Base-by-base conservation (phyloP, 805 yeast genomes). In the Saturnispora zaruensis region DNA sequence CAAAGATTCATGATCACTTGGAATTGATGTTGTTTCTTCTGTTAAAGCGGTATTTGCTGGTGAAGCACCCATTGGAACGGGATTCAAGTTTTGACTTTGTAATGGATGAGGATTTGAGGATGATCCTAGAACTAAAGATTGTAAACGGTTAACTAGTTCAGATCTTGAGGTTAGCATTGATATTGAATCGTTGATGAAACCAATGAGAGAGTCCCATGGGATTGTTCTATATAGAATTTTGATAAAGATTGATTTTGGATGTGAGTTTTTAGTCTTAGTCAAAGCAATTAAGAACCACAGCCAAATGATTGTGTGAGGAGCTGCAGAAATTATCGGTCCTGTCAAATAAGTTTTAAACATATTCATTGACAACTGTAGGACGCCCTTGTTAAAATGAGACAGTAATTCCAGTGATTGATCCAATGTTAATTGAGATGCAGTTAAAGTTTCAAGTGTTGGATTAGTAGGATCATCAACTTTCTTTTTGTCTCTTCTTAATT, bases 261-360 rank as follows among this genome's bases (percentile, higher is more conserved):
- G 63, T 2, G 83, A 81, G 43, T 65, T 66, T 41, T 65, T 65
- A 36, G 74, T 79, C 52, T 78, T 74, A 2, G 85, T 84, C 26
- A 83, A 67, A 0, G 91, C 73, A 11, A 81, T 68, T 21, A 87
- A 65, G 58, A 84, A 87, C 59, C 87, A 84, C 6, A 84, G 65
- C 88, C 91, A 85, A 1, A 88, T 83, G 42, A 86, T 72, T 3
- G 82, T 72, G 69, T 87, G 95, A 11, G 90, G 82, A 4, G 84
- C 73, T 1, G 87, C 79, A 7, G 82, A 76, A 51, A 82, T 79
- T 41, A 78, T 72, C 2, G 95, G 93, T 0, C 93, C 91, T 51
- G 73, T 70, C 34, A 84, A 64, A 59, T 84, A 86, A 51, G 81
- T 81, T 54, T 74, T 74, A 43, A 85, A 62, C 61, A 85, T 85